Percentiles rank a stretch among this genome's conserved stretches.
Evolutionary conservation across 805 yeast species (phyloP).

Genomic region (Geotrichum ghanense): DNA sequence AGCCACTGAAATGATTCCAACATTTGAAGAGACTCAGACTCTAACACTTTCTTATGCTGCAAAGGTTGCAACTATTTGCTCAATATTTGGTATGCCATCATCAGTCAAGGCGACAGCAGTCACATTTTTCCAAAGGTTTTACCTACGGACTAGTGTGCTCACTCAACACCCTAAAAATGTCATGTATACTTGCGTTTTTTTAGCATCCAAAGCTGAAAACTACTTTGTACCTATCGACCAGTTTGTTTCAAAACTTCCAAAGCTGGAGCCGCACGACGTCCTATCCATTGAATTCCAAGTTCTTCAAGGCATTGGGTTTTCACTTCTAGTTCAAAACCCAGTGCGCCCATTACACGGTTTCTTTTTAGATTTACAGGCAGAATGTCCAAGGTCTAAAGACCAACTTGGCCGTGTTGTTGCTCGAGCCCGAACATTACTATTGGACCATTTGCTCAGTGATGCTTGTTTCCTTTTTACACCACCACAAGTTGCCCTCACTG

Average conservation of each 20-base stretch:
- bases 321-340: conserved; percentile 81
- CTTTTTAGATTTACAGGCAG: conserved; percentile 74
- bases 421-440: conserved; percentile 50
- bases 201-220: conserved; percentile 91
- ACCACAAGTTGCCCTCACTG: conserved; percentile 90
- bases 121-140: conserved; percentile 71
- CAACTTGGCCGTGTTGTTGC: conserved; percentile 61
- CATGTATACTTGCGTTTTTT: conserved; percentile 67
- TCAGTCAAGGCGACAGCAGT: conserved; percentile 84
- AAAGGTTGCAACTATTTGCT: conserved; percentile 58
- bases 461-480: conserved; percentile 75
- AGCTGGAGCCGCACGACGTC: conserved; percentile 52
- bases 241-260: conserved; percentile 60
- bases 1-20: background rate
- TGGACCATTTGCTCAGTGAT: conserved; percentile 65
- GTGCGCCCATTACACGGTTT: conserved; percentile 88
- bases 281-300: conserved; percentile 71
- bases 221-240: conserved; percentile 75
- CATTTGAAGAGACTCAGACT: conserved; percentile 54
- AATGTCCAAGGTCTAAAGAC: conserved; percentile 27
- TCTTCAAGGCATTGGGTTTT: conserved; percentile 63
- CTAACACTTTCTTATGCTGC: conserved; percentile 56
- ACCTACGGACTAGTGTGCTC: conserved; percentile 69
- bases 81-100: conserved; percentile 70
- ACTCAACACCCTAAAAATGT: conserved; percentile 79